phyloP scores from a whole-genome alignment of 495 filamentous ascomycete species.

The Eremomyces bilateralis region DNA sequence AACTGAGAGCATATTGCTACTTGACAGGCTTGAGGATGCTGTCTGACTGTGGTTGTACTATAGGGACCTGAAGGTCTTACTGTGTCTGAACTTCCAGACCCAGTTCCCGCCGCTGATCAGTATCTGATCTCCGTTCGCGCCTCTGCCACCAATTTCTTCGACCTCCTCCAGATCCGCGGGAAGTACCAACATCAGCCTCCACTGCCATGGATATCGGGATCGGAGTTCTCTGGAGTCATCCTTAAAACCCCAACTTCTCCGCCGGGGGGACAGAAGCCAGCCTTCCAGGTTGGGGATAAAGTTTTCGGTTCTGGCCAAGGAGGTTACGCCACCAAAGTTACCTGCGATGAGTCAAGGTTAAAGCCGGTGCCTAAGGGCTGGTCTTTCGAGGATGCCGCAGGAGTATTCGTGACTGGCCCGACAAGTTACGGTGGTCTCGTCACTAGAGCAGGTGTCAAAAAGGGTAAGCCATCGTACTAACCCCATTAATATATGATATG shows the following conservation, averaged over 20 bases:
- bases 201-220: constrained; percentile 72
- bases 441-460: constrained; percentile 47
- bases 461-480: constrained; percentile 17
- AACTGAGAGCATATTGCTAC: neutral
- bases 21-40: constrained; percentile 1
- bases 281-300: constrained; percentile 52
- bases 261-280: constrained; percentile 15
- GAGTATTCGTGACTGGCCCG: constrained; percentile 75
- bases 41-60: constrained; percentile 1
- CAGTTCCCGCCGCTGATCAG: constrained; percentile 41
- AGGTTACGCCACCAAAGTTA: constrained; percentile 58
- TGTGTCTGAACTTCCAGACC: constrained; percentile 51
- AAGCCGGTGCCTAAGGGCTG: constrained; percentile 58
- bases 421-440: constrained; percentile 79
- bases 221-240: constrained; percentile 68
- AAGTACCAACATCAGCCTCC: constrained; percentile 47
- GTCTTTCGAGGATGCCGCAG: constrained; percentile 67
- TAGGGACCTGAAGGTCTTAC: constrained; percentile 61
- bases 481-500: neutral
- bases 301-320: constrained; percentile 82
- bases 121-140: constrained; percentile 84
- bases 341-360: constrained; percentile 40
- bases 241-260: constrained; percentile 35
- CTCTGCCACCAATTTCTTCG: constrained; percentile 85
- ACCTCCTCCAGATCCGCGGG: constrained; percentile 72